Base-by-base conservation (phyloP, 768 basidiomycete species). In the Lactarius vividus region DNA sequence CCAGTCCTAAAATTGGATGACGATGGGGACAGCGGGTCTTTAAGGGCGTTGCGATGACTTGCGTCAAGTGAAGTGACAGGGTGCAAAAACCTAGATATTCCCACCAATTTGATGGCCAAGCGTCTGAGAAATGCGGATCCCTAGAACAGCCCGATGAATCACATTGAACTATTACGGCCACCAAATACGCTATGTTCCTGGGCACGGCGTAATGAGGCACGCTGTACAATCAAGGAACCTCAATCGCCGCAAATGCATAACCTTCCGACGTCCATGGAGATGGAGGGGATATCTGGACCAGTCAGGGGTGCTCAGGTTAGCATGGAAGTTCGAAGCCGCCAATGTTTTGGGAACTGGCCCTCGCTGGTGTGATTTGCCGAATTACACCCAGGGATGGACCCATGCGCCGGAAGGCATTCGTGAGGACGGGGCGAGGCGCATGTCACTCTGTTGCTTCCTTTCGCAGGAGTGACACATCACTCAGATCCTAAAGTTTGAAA, bases 201-300 rank as follows among this genome's bases (percentile, higher is more conserved):
- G 52, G 10, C 15, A 55, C 46, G 66, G 62, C 65, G 65, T 57
- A 39, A 62, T 28, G 37, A 18, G 35, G 52, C 49, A 52, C 49
- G 10, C 2, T 28, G 37, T 31, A 31, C 20, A 31, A 44, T 55
- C 55, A 6, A 49, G 28, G 57, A 59, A 57, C 33, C 57, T 23
- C 62, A 63, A 67, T 67, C 61, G 33, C 66, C 66, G 62, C 66
- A 55, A 16, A 57, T 52, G 46, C 52, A 63, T 59, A 59, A 67
- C 66, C 33, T 20, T 59, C 66, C 66, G 66, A 67, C 11, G 57
- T 67, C 62, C 40, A 67, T 52, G 66, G 61, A 67, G 62, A 63
- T 57, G 52, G 66, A 37, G 35, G 40, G 16, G n/a, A 3, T 29
- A 42, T 63, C 66, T 37, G 44, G 52, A 54, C 49, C 57, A 26